These are phyloP conservation scores for Dendrobium huoshanense DNA, from an alignment of 106 monocot species.

Conservation along the genomic window DNA sequence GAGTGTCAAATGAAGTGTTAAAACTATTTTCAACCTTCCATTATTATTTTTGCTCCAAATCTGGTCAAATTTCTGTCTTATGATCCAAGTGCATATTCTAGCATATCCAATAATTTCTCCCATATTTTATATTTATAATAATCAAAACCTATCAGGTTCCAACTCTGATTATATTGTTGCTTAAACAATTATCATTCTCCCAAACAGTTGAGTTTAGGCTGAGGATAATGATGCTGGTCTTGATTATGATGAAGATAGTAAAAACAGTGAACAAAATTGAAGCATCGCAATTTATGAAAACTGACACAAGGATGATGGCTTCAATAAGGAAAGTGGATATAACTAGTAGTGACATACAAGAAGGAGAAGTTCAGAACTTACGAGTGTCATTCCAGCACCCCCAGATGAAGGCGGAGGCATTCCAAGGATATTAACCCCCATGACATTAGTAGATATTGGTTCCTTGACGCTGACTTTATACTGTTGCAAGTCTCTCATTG, in stretches of 20 bases:
- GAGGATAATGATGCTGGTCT: too few relatives aligned
- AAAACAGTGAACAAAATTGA: too few relatives aligned
- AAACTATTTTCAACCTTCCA: background rate
- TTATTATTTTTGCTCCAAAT: background rate
- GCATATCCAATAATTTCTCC: too few relatives aligned
- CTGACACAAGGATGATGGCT: background rate
- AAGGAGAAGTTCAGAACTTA: slow-evolving; percentile 29
- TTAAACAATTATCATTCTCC: too few relatives aligned
- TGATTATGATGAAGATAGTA: too few relatives aligned
- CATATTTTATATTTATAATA: too few relatives aligned
- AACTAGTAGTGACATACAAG: background rate
- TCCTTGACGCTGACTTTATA: slow-evolving; percentile 57
- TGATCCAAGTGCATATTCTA: too few relatives aligned
- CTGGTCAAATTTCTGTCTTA: background rate
- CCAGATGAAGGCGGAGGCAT: slow-evolving; percentile 97
- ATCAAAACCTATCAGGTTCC: too few relatives aligned
- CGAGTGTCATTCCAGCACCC: slow-evolving; percentile 71
- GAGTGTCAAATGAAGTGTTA: background rate
- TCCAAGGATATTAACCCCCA: slow-evolving; percentile 62
- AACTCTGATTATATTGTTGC: too few relatives aligned
- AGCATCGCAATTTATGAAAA: background rate
- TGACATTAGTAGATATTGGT: slow-evolving; percentile 51
- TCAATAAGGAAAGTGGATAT: background rate
- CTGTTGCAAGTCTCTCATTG: slow-evolving; percentile 59
- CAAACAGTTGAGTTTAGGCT: too few relatives aligned